A percentile compares a stretch with the other conserved stretches of the same genome.
Evolutionary conservation across 2,329 filamentous ascomycete species (phyloP).

Genomic region (Boeremia lycopersici): DNA sequence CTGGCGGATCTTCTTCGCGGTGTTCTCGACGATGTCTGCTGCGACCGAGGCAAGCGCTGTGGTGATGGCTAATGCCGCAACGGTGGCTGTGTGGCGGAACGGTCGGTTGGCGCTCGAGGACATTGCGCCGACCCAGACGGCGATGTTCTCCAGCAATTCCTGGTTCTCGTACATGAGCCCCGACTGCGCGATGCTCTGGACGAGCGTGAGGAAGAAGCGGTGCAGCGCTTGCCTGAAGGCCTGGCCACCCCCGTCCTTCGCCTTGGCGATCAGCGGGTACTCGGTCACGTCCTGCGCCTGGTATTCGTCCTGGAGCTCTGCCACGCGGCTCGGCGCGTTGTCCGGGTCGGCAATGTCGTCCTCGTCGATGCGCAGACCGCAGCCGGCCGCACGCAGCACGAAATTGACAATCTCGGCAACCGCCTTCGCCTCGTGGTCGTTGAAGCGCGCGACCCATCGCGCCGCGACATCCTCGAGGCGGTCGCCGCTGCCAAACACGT

Average conservation of each 20-base stretch:
- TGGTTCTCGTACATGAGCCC: conserved; percentile 77
- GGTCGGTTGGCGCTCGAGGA: conserved; percentile 85
- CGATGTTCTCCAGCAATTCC: conserved; percentile 83
- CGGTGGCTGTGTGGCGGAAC: conserved; percentile 91
- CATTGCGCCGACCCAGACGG: conserved; percentile 89
- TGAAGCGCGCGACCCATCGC: conserved; percentile 63
- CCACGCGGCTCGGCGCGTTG: conserved; percentile 76
- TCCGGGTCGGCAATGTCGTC: conserved; percentile 91
- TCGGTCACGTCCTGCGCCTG: conserved; percentile 84
- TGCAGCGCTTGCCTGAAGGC: conserved; percentile 79
- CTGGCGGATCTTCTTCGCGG: conserved; percentile 78
- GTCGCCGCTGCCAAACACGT: conserved; percentile 64
- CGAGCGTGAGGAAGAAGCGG: conserved; percentile 77
- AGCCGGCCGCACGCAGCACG: conserved; percentile 73
- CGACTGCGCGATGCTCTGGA: conserved; percentile 81
- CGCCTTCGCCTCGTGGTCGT: conserved; percentile 60
- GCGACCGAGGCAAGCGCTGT: conserved; percentile 77
- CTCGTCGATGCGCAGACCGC: conserved; percentile 75
- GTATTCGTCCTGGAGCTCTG: conserved; percentile 87
- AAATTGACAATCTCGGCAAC: conserved; percentile 67
- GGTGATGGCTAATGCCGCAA: conserved; percentile 79
- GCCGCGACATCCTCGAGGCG: conserved; percentile 62
- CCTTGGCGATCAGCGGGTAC: conserved; percentile 86
- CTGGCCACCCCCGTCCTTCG: conserved; percentile 74
- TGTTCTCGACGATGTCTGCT: conserved; percentile 70